phyloP scores from a whole-genome alignment of 202 grass and related monocot species.

The Digitaria exilis region DNA sequence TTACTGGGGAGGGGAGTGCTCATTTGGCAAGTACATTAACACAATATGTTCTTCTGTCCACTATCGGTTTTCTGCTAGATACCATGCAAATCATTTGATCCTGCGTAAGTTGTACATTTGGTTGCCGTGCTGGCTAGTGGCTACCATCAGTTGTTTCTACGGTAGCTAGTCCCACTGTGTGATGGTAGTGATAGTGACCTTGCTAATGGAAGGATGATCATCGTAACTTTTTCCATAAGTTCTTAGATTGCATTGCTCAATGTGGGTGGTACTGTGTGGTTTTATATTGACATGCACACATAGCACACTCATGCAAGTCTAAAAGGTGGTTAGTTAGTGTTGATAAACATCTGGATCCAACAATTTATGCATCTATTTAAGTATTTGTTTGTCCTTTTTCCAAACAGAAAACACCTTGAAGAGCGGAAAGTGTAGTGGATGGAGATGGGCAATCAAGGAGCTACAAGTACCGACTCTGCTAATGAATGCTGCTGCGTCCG shows the following conservation, averaged over 20 bases:
- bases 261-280: background rate
- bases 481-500: background rate
- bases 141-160: too few relatives aligned
- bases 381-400: background rate
- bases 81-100: background rate
- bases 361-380: background rate
- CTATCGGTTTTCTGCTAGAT: background rate
- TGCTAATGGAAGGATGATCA: background rate
- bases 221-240: too few relatives aligned
- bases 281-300: background rate
- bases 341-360: background rate
- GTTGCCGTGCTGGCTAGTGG: too few relatives aligned
- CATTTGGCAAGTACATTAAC: background rate
- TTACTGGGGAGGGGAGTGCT: background rate
- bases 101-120: background rate
- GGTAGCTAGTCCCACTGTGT: too few relatives aligned
- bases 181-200: background rate
- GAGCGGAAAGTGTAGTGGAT: background rate
- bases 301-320: background rate
- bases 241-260: background rate
- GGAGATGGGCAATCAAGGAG: background rate
- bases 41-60: background rate
- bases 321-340: background rate
- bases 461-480: background rate
- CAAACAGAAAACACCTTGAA: background rate